phyloP scores from a whole-genome alignment of 352 stramenopile genomes.

The Blastocystis sp. region DNA sequence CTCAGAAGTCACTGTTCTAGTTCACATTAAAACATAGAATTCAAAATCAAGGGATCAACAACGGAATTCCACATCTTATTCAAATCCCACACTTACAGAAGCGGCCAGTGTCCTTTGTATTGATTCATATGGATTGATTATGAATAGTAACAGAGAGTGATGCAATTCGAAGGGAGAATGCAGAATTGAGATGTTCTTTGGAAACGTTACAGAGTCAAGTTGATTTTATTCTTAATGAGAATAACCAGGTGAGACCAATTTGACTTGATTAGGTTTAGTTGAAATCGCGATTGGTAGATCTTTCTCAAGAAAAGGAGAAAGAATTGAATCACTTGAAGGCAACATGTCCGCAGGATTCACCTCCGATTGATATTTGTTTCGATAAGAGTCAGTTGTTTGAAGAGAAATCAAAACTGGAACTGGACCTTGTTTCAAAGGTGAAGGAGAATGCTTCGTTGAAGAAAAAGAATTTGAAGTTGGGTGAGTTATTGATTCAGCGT shows the following conservation, averaged over 20 bases:
- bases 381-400: conserved; percentile 36
- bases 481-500: conserved; percentile 16
- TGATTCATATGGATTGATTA: neutral
- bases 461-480: conserved; percentile 26
- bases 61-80: neutral
- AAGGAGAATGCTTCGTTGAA: conserved; percentile 22
- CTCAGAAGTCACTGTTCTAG: no score
- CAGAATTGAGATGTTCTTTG: neutral
- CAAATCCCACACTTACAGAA: neutral
- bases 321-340: neutral
- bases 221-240: neutral
- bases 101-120: neutral
- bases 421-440: neutral
- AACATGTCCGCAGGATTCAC: neutral
- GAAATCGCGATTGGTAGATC: neutral
- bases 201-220: neutral
- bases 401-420: conserved; percentile 29
- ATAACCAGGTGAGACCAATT: neutral
- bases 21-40: no score
- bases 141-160: conserved; percentile 13
- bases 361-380: neutral
- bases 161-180: neutral
- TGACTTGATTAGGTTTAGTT: neutral
- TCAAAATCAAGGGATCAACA: no score
- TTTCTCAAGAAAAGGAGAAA: neutral